Evolutionary conservation across 371 early-diverging fungal species (phyloP).

Genomic region (Mucor mucedo): DNA sequence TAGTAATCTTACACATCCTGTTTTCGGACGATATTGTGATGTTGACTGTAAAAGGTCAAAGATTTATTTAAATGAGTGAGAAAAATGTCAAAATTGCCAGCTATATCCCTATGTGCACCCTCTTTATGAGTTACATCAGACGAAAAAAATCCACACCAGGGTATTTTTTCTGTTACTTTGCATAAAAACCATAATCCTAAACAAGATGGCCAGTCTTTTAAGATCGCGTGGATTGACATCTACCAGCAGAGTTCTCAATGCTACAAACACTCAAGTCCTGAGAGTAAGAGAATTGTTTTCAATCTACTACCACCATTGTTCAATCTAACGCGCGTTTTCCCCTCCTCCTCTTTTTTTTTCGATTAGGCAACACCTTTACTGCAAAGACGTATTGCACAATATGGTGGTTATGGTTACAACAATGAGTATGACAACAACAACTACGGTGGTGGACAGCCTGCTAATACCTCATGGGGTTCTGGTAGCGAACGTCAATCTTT

Average conservation of each 20-base stretch:
- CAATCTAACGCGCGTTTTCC: not conserved
- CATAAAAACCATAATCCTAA: slow-evolving; percentile 4
- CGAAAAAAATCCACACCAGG: not conserved
- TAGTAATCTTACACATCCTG: no score
- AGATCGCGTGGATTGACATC: slow-evolving; percentile 10
- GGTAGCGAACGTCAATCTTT: slow-evolving; percentile 45
- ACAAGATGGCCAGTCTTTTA: slow-evolving; percentile 12
- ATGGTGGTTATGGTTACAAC: slow-evolving; percentile 42
- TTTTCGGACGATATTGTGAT: no score
- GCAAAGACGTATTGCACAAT: slow-evolving; percentile 26
- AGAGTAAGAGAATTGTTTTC: slow-evolving; percentile 7
- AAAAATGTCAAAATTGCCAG: not conserved
- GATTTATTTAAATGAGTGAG: no score
- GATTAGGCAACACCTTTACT: slow-evolving; percentile 35
- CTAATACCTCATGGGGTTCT: slow-evolving; percentile 33
- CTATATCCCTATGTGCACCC: not conserved
- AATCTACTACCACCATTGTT: not conserved
- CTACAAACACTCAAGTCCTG: not conserved
- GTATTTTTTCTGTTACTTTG: slow-evolving; percentile 1
- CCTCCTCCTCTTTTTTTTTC: not conserved
- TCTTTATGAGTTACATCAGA: not conserved
- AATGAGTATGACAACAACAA: slow-evolving; percentile 44
- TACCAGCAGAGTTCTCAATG: not conserved
- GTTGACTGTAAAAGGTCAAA: no score
- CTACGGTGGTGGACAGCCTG: slow-evolving; percentile 19